Percentiles rank a stretch among this genome's conserved stretches.
phyloP scores from a whole-genome alignment of 225 moss, liverwort and hornwort species.

The Physcomitrium patens region DNA sequence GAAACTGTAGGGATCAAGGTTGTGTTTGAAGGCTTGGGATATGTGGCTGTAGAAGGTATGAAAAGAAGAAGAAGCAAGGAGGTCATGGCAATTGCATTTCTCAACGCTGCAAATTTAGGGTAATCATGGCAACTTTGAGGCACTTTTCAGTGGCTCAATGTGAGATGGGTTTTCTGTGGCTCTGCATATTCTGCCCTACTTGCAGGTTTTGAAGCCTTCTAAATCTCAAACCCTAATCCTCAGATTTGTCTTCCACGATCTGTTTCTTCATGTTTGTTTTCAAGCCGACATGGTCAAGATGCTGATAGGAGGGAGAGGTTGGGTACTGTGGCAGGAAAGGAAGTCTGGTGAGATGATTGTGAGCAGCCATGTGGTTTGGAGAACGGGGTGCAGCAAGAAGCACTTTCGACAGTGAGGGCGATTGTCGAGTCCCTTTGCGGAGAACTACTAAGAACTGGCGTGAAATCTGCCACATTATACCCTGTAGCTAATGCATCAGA shows the following conservation, averaged over 20 bases:
- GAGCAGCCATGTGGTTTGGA: constrained; percentile 52
- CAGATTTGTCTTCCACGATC: not conserved
- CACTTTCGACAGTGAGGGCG: constrained; percentile 46
- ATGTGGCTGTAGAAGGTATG: constrained; percentile 50
- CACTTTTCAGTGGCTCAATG: constrained; percentile 54
- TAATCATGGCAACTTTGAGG: constrained; percentile 44
- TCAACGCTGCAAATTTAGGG: constrained; percentile 47
- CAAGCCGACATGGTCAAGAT: not conserved
- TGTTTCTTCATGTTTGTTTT: not conserved
- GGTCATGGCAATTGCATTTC: constrained; percentile 59
- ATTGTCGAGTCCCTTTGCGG: constrained; percentile 54
- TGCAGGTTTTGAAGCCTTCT: constrained; percentile 33
- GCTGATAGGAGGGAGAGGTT: not conserved
- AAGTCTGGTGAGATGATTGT: constrained; percentile 63
- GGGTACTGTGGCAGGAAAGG: constrained; percentile 36
- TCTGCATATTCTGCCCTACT: constrained; percentile 50
- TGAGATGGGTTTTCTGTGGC: constrained; percentile 63
- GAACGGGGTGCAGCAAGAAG: constrained; percentile 33
- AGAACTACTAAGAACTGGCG: constrained; percentile 56
- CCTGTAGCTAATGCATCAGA: constrained; percentile 56
- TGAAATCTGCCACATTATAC: constrained; percentile 60
- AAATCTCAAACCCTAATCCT: constrained; percentile 1
- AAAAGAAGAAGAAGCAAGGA: constrained; percentile 52
- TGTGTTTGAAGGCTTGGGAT: constrained; percentile 51
- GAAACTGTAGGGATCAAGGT: constrained; percentile 40